Conservation (phyloP, 768 basidiomycete species). For the Mycena indigotica region DNA sequence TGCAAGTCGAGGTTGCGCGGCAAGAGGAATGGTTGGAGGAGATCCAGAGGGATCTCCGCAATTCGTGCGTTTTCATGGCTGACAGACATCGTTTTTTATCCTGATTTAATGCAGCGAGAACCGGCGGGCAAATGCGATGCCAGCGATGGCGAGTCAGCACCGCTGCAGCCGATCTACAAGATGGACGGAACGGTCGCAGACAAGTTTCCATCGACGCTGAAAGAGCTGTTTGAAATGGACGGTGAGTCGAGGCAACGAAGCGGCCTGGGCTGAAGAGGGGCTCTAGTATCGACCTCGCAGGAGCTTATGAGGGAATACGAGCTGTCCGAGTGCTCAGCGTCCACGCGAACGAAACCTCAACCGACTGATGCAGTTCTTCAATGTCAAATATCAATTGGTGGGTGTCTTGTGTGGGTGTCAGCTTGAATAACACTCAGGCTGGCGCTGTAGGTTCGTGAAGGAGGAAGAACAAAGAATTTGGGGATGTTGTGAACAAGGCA, state of each 20-base stretch:
- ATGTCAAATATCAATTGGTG: slow-evolving; percentile 40
- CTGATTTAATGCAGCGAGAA: slow-evolving; percentile 46
- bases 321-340: slow-evolving; percentile 27
- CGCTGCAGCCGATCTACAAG: slow-evolving; percentile 51
- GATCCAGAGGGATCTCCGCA: slow-evolving; percentile 51
- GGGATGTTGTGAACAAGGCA: slow-evolving; percentile 3
- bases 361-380: slow-evolving; percentile 38
- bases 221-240: slow-evolving; percentile 53
- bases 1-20: slow-evolving; percentile 51
- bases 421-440: neutral
- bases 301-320: slow-evolving; percentile 36
- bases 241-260: slow-evolving; percentile 44
- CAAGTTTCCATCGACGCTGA: slow-evolving; percentile 54
- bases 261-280: neutral
- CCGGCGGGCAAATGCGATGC: slow-evolving; percentile 51
- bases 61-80: slow-evolving; percentile 58
- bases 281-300: slow-evolving; percentile 26
- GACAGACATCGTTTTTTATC: neutral
- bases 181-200: slow-evolving; percentile 48
- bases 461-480: neutral
- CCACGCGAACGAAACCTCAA: slow-evolving; percentile 40
- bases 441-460: slow-evolving; percentile 3
- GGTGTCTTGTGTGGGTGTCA: neutral
- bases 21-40: slow-evolving; percentile 49
- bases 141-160: slow-evolving; percentile 46